Evolutionary conservation across 2,329 filamentous ascomycete genomes (phyloP).

Genomic region (Leptodontidium sp.): DNA sequence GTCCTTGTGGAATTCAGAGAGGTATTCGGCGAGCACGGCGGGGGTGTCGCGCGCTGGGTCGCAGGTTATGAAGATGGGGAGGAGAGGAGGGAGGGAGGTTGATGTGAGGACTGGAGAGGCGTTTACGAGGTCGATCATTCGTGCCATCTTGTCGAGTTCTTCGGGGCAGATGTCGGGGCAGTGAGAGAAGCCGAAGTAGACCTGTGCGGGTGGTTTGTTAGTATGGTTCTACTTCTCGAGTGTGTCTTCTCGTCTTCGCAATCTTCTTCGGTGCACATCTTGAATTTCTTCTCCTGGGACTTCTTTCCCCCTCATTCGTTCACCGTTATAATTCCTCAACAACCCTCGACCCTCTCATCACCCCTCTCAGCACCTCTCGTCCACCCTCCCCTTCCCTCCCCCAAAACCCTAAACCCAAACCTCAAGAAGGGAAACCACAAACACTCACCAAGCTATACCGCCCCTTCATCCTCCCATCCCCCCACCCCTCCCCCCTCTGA

Average conservation of each 20-base stretch:
- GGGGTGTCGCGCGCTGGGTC: constrained; percentile 93
- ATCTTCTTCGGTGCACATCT: too few species aligned
- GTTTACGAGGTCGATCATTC: constrained; percentile 81
- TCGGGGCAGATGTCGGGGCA: constrained; percentile 99
- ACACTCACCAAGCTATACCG: constrained; percentile 79
- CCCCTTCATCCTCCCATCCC: constrained; percentile 83
- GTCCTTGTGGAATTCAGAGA: constrained; percentile 87
- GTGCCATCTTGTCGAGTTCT: constrained; percentile 99
- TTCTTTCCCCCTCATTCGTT: background rate
- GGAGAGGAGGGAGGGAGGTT: constrained; percentile 62
- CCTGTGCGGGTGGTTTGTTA: constrained; percentile 55
- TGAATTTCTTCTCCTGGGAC: background rate
- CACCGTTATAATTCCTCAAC: background rate
- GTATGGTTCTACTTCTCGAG: background rate
- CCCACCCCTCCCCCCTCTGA: constrained; percentile 80
- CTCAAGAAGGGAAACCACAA: too few species aligned
- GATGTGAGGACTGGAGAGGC: constrained; percentile 41
- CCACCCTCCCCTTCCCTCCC: background rate
- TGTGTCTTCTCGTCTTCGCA: too few species aligned
- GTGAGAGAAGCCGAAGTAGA: constrained; percentile 98
- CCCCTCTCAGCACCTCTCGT: background rate
- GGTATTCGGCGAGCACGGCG: constrained; percentile 82
- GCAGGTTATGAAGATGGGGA: constrained; percentile 89
- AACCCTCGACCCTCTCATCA: too few species aligned
- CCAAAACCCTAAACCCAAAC: background rate